Base-by-base conservation (phyloP, 345 rosid genomes). In the Euphorbia pulcherrima region DNA sequence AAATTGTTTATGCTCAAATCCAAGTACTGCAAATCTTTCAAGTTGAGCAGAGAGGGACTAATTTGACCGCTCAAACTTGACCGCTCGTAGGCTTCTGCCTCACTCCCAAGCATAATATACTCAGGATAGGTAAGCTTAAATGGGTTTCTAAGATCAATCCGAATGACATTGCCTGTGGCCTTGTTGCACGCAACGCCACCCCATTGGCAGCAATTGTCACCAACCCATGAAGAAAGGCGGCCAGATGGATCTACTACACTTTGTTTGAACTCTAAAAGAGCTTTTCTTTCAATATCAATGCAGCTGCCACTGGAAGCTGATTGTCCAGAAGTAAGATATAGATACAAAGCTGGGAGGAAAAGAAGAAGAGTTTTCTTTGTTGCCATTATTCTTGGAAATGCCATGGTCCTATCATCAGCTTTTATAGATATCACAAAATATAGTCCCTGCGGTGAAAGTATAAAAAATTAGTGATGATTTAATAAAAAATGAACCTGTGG, bases 121-220 rank as follows among this genome's bases (percentile, higher is more conserved):
- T 33, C 63, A 18, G 41, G 63, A 59, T 58, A 58, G 17, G 40
- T 16, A 28, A 58, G 40, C 21, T 58, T 29, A 28, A 17, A 33
- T 17, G 44, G 18, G 21, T 59, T 59, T 35, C 62, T 33, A 13
- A 72, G 77, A 17, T 68, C 51, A 47, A 74, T 71, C 63, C 65
- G 47, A 0, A 53, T 65, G 23, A 80, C 70, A 24, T 77, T 58
- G 0, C 78, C 72, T 5, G 74, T 65, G 1, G 5, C 18, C 26
- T 55, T 65, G 59, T 9, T 64, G 72, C 74, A 80, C 16, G 29
- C 17, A 1, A 77, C 68, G 2, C 81, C 77, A 0, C n/a, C 0
- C 79, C 83, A 80, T 9, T 8, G 35, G 37, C 81, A 68, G 63
- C 81, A 77, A 48, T 77, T 62, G n/a, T 61, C 41, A 11, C 69